Base-by-base conservation (phyloP, 2,329 filamentous ascomycete genomes). In the Microascus cirrosus region DNA sequence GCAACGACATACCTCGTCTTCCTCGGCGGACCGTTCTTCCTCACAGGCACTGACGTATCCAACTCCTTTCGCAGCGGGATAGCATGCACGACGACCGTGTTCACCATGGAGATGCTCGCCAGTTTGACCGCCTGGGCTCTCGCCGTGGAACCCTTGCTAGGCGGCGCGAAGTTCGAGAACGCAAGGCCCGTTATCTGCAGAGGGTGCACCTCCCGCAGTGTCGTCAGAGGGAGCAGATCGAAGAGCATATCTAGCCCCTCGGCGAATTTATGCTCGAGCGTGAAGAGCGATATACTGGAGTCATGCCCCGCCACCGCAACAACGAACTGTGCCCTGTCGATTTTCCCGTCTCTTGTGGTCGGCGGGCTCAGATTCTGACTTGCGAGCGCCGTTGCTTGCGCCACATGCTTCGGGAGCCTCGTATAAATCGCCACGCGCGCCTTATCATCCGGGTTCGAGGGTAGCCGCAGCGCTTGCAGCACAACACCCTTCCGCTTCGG, bases 291-390 rank as follows among this genome's bases (percentile, higher is more conserved):
- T 62, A 96, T 85, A 12, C 89, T 90, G 60, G 85, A 84, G 69
- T 95, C 89, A 64, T 88, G 87, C 10, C 86, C 87, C 2, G 89
- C 88, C 15, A 95, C 83, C 7, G 91, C 92, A 62, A 96, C 79
- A 53, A 87, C 81, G 62, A 90, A 87, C 71, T 96, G 90, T 53
- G 85, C 82, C 60, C 87, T 84, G 56, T 81, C 82, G 56, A 83
- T 71, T 54, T 69, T 74, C 1, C 78, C 72, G 1, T 68, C 63
- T 0, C 79, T 72, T 12, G 80, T 73, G 5, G 77, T 70, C 7
- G 81, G 73, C 4, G 76, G 78, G 11, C 81, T 78, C 11, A 96
- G 78, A 59, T 86, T 83, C 60, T 84, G 84, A 55, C 93, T 83
- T 55, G 94, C 89, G 55, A 97, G 77, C 11, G 87, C 87, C 0